A percentile compares a stretch with the other conserved stretches of the same genome.
These are phyloP conservation scores for Abrus pulchellus DNA, from an alignment of 306 rosid species.

Conservation along the genomic window DNA sequence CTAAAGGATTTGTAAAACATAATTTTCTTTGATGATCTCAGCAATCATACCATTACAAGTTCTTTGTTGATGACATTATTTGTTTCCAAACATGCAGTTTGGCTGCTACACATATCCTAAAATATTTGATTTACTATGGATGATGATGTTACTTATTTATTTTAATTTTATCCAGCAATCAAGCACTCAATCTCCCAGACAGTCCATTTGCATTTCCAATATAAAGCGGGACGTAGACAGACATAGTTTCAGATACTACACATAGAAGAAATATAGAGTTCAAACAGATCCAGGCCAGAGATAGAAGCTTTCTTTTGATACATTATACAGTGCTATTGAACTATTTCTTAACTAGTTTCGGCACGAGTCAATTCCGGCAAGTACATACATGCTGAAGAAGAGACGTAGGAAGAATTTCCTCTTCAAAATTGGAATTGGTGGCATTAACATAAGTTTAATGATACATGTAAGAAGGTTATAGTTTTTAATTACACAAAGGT, in stretches of 20 bases:
- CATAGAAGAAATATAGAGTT: slow-evolving; percentile 45
- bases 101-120: background rate
- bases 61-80: background rate
- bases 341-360: slow-evolving; percentile 38
- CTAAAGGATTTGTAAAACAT: background rate
- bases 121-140: slow-evolving; percentile 2
- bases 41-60: background rate
- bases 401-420: slow-evolving; percentile 29
- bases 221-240: slow-evolving; percentile 30
- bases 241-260: slow-evolving; percentile 46
- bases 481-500: slow-evolving; percentile 36
- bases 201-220: slow-evolving; percentile 70
- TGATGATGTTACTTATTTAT: background rate
- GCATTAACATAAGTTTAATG: slow-evolving; percentile 39
- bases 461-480: slow-evolving; percentile 51
- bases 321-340: slow-evolving; percentile 21
- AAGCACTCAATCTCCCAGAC: slow-evolving; percentile 75
- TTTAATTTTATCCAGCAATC: slow-evolving; percentile 51
- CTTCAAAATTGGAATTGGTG: slow-evolving; percentile 41
- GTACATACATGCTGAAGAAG: slow-evolving; percentile 45
- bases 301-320: slow-evolving; percentile 40
- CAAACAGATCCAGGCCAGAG: slow-evolving; percentile 22
- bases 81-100: slow-evolving; percentile 15
- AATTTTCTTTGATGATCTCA: background rate
- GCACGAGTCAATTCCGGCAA: slow-evolving; percentile 25